phyloP scores from a whole-genome alignment of 805 yeast genomes.

The Saturnispora diversa region DNA sequence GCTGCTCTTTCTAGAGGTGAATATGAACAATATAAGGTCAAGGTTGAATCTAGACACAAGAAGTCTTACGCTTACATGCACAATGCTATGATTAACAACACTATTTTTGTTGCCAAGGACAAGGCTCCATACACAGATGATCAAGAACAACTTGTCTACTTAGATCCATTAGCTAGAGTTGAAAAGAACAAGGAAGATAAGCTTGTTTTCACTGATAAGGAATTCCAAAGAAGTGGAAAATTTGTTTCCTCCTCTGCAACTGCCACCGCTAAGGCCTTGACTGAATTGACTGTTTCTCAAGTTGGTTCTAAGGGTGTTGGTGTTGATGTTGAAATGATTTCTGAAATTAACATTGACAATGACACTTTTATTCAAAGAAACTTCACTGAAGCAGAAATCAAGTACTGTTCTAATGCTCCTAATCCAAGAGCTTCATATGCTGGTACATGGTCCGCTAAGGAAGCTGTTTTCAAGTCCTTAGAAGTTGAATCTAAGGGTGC shows the following conservation, averaged over 20 bases:
- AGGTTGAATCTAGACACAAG: constrained; percentile 65
- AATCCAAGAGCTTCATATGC: constrained; percentile 84
- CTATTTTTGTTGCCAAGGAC: constrained; percentile 88
- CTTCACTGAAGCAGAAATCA: constrained; percentile 74
- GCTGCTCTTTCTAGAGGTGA: constrained; percentile 68
- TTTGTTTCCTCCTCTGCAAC: constrained; percentile 42
- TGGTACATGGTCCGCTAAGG: constrained; percentile 99
- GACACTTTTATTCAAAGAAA: constrained; percentile 88
- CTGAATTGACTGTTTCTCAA: constrained; percentile 41
- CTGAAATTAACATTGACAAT: constrained; percentile 76
- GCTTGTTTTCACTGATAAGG: constrained; percentile 41
- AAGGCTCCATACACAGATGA: constrained; percentile 88
- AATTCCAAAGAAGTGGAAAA: constrained; percentile 37
- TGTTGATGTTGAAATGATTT: constrained; percentile 89
- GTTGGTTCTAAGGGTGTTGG: constrained; percentile 66
- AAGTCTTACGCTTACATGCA: constrained; percentile 92
- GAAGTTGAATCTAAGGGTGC: constrained; percentile 88
- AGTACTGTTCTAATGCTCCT: constrained; percentile 68
- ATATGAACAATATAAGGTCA: constrained; percentile 62
- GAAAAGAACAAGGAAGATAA: constrained; percentile 30
- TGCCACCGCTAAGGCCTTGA: constrained; percentile 58
- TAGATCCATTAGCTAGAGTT: constrained; percentile 90
- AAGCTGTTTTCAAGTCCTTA: constrained; percentile 95
- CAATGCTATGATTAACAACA: constrained; percentile 83
- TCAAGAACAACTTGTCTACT: constrained; percentile 81